Evolutionary conservation across 139 green algal genomes (phyloP).

Genomic region (Bryopsis sp.): DNA sequence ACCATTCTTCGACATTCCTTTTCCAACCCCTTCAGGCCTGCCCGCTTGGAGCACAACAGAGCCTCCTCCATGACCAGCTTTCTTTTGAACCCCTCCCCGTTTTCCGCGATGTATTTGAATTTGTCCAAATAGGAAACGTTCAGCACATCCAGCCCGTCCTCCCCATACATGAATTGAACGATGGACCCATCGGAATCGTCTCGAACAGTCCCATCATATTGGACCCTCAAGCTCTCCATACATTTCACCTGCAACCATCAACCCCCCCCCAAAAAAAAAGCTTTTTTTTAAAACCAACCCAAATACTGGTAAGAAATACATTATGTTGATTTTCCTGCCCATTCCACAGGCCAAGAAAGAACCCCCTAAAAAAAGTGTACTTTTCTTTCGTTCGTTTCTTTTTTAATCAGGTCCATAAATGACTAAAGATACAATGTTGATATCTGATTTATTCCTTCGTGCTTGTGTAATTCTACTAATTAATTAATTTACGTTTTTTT

Average conservation of each 20-base stretch:
- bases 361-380: too few relatives aligned
- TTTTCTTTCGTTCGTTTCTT: too few relatives aligned
- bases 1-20: constrained; percentile 12
- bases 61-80: constrained; percentile 23
- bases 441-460: too few relatives aligned
- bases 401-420: too few relatives aligned
- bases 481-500: too few relatives aligned
- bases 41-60: constrained; percentile 19
- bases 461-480: too few relatives aligned
- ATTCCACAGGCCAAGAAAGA: too few relatives aligned
- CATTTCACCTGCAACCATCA: constrained; percentile 68
- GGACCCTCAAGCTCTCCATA: constrained; percentile 80
- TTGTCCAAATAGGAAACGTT: constrained; percentile 26
- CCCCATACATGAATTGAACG: constrained; percentile 91
- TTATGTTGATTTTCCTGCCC: too few relatives aligned
- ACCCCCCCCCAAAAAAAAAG: too few relatives aligned
- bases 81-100: constrained; percentile 47
- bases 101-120: constrained; percentile 75
- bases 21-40: constrained; percentile 21
- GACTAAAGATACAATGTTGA: too few relatives aligned
- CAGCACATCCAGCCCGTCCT: constrained; percentile 85
- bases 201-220: constrained; percentile 83
- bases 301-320: too few relatives aligned
- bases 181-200: constrained; percentile 77
- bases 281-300: too few relatives aligned